phyloP scores from a whole-genome alignment of 768 basidiomycete genomes.

The Mycena sanguinolenta region DNA sequence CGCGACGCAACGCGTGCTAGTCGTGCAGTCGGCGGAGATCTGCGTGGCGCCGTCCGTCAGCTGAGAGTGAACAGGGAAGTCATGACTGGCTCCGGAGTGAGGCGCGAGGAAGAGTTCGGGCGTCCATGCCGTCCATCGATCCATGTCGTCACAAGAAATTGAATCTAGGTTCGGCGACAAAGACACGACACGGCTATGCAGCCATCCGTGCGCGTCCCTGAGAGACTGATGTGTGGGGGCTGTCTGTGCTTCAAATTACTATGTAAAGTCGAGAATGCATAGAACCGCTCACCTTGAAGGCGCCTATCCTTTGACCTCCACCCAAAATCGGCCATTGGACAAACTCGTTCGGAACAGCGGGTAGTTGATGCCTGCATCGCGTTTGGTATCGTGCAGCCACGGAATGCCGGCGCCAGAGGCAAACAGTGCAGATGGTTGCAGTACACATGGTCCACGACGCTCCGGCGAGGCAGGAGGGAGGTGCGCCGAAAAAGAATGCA shows the following conservation, averaged over 20 bases:
- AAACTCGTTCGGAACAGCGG: no score
- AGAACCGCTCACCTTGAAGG: slow-evolving; percentile 6
- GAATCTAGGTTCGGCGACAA: neutral
- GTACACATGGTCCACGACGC: no score
- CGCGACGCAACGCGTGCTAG: slow-evolving; percentile 20
- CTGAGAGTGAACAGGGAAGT: neutral
- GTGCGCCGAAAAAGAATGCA: no score
- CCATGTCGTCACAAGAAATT: neutral
- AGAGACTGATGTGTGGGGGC: slow-evolving; percentile 22
- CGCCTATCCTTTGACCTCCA: neutral
- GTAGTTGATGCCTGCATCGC: no score
- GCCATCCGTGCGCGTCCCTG: slow-evolving; percentile 28
- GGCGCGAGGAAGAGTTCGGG: slow-evolving; percentile 24
- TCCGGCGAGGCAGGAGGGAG: no score
- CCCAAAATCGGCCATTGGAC: slow-evolving; percentile 1
- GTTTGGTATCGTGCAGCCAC: no score
- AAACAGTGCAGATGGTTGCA: no score
- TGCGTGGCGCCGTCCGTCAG: neutral
- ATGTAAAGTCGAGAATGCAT: neutral
- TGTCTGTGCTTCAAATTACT: slow-evolving; percentile 1
- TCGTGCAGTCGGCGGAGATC: slow-evolving; percentile 26
- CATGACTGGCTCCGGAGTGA: slow-evolving; percentile 13
- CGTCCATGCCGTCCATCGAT: slow-evolving; percentile 21
- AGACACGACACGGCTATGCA: slow-evolving; percentile 16
- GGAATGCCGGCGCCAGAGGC: no score